Conservation (phyloP, 2,329 filamentous ascomycete species). For the Penicillium sp. region DNA sequence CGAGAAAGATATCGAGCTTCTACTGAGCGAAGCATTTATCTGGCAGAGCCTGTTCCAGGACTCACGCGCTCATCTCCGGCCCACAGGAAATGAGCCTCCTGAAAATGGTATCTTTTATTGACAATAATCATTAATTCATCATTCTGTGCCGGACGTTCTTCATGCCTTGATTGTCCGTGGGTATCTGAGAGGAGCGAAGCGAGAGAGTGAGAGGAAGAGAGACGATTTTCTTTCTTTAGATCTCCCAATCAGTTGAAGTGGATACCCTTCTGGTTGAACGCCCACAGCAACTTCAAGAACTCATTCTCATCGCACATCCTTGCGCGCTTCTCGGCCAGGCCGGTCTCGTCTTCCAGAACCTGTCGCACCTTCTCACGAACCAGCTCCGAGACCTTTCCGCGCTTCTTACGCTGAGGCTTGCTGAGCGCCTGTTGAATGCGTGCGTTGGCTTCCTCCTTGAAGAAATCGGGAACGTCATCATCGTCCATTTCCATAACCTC, state of each 20-base stretch:
- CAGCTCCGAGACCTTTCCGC: constrained; percentile 71
- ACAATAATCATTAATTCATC: constrained; percentile 30
- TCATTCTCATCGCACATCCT: constrained; percentile 89
- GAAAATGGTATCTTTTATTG: constrained; percentile 32
- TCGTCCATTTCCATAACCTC: constrained; percentile 49
- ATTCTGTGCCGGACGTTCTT: constrained; percentile 15
- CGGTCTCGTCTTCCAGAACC: constrained; percentile 74
- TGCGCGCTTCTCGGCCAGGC: constrained; percentile 72
- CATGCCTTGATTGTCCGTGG: constrained; percentile 5
- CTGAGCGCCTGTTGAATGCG: constrained; percentile 36
- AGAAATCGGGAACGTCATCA: constrained; percentile 76
- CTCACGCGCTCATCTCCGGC: constrained; percentile 74
- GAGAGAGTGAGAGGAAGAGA: background rate
- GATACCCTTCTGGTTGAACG: constrained; percentile 87
- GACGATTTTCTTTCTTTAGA: too few species aligned
- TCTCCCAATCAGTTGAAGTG: constrained; percentile 64
- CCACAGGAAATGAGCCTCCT: constrained; percentile 30
- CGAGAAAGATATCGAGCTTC: constrained; percentile 93
- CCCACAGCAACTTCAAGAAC: constrained; percentile 72
- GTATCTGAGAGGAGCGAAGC: background rate
- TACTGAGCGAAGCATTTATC: constrained; percentile 94
- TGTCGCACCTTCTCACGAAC: constrained; percentile 82
- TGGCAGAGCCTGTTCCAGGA: constrained; percentile 98
- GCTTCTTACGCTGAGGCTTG: constrained; percentile 60
- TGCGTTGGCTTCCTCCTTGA: constrained; percentile 55